phyloP scores from a whole-genome alignment of 2,329 filamentous ascomycete genomes.

The Sclerotinia borealis region DNA sequence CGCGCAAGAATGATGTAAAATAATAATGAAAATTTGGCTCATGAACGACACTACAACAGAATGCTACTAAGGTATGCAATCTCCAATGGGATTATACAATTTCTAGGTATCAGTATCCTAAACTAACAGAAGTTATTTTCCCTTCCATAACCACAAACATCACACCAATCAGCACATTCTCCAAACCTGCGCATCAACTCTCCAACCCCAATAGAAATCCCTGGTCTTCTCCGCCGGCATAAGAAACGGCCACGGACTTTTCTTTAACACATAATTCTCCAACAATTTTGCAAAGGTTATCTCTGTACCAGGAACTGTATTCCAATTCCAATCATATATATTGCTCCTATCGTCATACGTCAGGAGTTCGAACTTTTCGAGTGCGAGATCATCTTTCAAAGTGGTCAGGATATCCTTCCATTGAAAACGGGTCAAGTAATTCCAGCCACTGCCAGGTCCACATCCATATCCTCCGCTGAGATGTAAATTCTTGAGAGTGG shows the following conservation, averaged over 20 bases:
- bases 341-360: conserved; percentile 7
- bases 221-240: background rate
- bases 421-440: background rate
- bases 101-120: background rate
- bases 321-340: conserved; percentile 11
- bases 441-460: conserved; percentile 7
- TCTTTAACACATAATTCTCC: background rate
- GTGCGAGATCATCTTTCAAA: background rate
- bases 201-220: conserved; percentile 19
- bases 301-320: background rate
- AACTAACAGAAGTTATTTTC: background rate
- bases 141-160: too few relatives aligned
- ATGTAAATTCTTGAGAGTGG: conserved; percentile 1
- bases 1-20: too few relatives aligned
- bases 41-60: background rate
- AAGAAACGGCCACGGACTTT: conserved; percentile 1
- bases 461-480: conserved; percentile 3
- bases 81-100: background rate
- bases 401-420: conserved; percentile 7
- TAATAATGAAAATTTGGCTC: background rate
- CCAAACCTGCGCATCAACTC: conserved; percentile 5
- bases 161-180: background rate
- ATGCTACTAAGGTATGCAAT: background rate
- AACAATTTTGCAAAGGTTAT: background rate
- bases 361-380: conserved; percentile 6